Evolutionary conservation across 331 rosid species (phyloP), one percentile per base, ranked within the genome.

Genomic region (Malus hybrid): DNA sequence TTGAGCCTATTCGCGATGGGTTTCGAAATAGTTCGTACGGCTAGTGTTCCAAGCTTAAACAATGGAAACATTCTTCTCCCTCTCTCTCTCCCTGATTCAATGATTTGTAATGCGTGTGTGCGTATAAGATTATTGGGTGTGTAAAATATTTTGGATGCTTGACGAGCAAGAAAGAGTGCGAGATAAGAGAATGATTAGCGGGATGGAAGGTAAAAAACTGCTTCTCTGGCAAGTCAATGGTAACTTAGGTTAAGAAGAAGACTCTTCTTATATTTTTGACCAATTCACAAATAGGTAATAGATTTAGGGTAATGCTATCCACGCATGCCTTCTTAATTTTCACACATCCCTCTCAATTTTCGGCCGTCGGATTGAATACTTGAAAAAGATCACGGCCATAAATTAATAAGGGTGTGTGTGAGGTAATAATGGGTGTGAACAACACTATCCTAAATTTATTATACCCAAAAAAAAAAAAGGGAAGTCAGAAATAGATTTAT

Each of bases 41-140:
- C 68, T n/a, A 72, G 68, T 34, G 76, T 72, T 16, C 76, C 76
- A 18, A 72, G 76, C 50, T 72, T 72, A 22, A 72, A 16, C 42
- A 72, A 60, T 15, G 76, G 76, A 39, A 72, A 56, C 76, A 72
- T 72, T 72, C 31, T 60, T 44, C 15, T 44, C 50, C 50, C 48
- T 15, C 44, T 18, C 24, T 32, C 13, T 33, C 14, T 64, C 24
- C 7, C 12, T 29, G 42, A 29, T 6, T 29, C 33, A 10, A 27
- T 20, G 28, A n/a, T 59, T 8, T 44, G 50, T 44, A 12, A 12
- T 44, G 50, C 50, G 33, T 5, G 32, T 1, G 28, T 22, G 24
- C 20, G 67, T 29, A 15, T 18, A 27, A 29, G 10, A 29, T 5
- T 28, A 62, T 28, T 62, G 22, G 69, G 69, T 63, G 19, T 32